Base-by-base conservation (phyloP, 768 basidiomycete genomes). In the Obba rivulosa region DNA sequence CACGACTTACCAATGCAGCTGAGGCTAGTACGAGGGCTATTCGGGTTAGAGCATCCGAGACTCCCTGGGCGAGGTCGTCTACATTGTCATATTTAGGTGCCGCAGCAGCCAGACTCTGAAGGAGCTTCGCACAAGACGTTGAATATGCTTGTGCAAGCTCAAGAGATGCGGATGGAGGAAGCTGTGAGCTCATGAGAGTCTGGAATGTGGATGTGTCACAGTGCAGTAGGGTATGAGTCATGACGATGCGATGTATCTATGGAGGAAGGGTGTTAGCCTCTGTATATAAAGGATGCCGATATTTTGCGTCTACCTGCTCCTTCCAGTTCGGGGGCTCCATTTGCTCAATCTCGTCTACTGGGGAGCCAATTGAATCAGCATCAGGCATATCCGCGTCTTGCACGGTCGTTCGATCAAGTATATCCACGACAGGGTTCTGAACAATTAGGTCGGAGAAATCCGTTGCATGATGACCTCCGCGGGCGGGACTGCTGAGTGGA, bases 231-330 rank as follows among this genome's bases (percentile, higher is more conserved):
- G 68, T 67, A 62, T 88, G 86, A 0, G 76, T 78, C 45, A 87
- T 57, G n/a, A 87, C 62, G 23, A 83, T 69, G 36, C 76, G 72
- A 53, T 76, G 78, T 41, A 87, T 64, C 86, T 88, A 53, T 18
- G 13, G 7, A 24, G 37, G 34, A 11, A 20, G 41, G 49, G 16
- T 24, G 25, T 41, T 22, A 38, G 34, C 16, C 23, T 4, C 34
- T 3, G 37, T 8, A n/a, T 16, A 8, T n/a, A 8, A 16, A 8
- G 16, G 13, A 39, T 41, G 24, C 16, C 20, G 35, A 34, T 44
- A 43, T 45, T n/a, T 20, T 23, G 14, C 23, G 9, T 34, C 9
- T 35, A 17, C 31, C 54, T 8, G 62, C 66, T 18, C 67, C 49
- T 70, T 75, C 78, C 78, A 78, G 51, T 79, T 76, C 11, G 74